A percentile compares a stretch with the other conserved stretches of the same genome.
These are phyloP conservation scores for Pichia sp. DNA, from an alignment of 1,139 yeast species.

Conservation along the genomic window DNA sequence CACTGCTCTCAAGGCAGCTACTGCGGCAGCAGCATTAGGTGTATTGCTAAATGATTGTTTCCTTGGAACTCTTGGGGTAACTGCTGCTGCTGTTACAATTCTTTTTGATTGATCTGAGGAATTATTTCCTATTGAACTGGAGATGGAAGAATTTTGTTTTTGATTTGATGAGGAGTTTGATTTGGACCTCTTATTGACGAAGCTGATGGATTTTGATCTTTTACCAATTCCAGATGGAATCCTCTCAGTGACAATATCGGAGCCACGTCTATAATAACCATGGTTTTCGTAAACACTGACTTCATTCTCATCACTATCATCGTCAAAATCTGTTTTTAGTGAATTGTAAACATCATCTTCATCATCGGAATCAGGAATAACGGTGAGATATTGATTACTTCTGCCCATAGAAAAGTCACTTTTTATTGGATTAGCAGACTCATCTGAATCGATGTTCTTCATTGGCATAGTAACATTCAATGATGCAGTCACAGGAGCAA, in stretches of 20 bases:
- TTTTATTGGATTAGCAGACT: constrained; percentile 1
- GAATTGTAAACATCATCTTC: constrained; percentile 19
- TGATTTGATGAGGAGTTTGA: constrained; percentile 14
- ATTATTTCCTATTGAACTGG: constrained; percentile 18
- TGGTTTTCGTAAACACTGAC: constrained; percentile 32
- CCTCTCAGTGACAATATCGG: constrained; percentile 28
- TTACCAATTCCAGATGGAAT: constrained; percentile 37
- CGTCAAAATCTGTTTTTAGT: constrained; percentile 28
- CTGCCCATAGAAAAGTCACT: constrained; percentile 12
- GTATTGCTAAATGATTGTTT: constrained; percentile 45
- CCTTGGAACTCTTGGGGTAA: constrained; percentile 73
- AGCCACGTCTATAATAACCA: constrained; percentile 29
- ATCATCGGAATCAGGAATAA: constrained; percentile 25
- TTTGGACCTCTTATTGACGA: constrained; percentile 48
- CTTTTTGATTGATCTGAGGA: constrained; percentile 7
- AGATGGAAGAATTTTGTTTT: background rate
- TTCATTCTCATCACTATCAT: constrained; percentile 38
- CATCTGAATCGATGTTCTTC: background rate
- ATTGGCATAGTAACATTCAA: constrained; percentile 29
- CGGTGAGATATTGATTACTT: constrained; percentile 16
- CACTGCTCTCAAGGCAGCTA: constrained; percentile 71
- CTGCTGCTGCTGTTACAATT: constrained; percentile 69
- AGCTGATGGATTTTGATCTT: constrained; percentile 63
- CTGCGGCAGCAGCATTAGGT: constrained; percentile 65
- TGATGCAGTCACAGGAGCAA: constrained; percentile 76